phyloP scores from a whole-genome alignment of 148 eudicot genomes.

The Heliosperma pusillum region DNA sequence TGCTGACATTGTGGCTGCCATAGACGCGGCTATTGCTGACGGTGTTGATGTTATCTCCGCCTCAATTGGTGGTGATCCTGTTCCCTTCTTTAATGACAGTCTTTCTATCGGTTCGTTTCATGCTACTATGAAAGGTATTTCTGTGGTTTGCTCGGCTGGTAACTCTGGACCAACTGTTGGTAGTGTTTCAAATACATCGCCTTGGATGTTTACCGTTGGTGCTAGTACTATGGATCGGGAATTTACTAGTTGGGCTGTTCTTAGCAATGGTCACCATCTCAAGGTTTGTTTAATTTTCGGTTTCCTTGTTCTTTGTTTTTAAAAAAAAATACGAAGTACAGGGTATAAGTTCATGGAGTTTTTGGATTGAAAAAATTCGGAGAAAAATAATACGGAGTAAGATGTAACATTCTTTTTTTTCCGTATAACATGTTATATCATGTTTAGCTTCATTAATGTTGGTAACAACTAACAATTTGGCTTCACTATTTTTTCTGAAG shows the following conservation, averaged over 20 bases:
- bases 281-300: constrained; percentile 35
- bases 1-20: constrained; percentile 81
- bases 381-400: no score
- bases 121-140: constrained; percentile 62
- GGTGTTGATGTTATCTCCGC: constrained; percentile 86
- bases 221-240: constrained; percentile 91
- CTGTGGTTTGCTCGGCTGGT: constrained; percentile 77
- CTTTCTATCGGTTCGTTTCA: constrained; percentile 85
- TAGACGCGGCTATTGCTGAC: constrained; percentile 73
- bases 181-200: constrained; percentile 58
- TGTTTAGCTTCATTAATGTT: no score
- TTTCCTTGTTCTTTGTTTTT: no score
- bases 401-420: no score
- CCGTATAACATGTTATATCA: no score
- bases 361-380: no score
- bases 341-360: no score
- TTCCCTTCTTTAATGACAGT: constrained; percentile 49
- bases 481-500: constrained; percentile 31
- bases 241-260: constrained; percentile 55
- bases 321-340: no score
- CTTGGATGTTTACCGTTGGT: constrained; percentile 87
- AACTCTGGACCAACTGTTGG: constrained; percentile 68
- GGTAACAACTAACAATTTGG: no score
- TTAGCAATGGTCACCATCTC: constrained; percentile 43
- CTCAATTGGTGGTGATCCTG: constrained; percentile 68